These are phyloP conservation scores for Pleurotus cornucopiae DNA, from an alignment of 768 basidiomycete species.

Conservation along the genomic window DNA sequence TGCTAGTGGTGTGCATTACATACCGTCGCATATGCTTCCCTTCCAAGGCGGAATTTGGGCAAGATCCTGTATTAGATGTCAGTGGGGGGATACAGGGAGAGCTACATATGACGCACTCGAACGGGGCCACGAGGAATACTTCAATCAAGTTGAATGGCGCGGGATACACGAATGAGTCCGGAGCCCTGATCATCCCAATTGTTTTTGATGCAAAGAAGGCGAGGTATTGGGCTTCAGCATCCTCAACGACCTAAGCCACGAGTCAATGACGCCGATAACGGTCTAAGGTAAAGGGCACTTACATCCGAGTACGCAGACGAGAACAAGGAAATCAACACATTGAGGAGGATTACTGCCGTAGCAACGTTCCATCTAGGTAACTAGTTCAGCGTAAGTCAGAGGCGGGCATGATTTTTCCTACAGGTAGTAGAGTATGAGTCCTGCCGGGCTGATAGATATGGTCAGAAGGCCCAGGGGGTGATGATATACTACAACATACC, in stretches of 20 bases:
- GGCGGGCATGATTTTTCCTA: conserved; percentile 28
- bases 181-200: conserved; percentile 78
- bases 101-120: conserved; percentile 60
- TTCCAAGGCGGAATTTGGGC: conserved; percentile 38
- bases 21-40: conserved; percentile 57
- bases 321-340: conserved; percentile 94
- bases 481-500: conserved; percentile 24
- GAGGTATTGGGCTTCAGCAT: conserved; percentile 88
- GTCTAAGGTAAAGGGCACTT: conserved; percentile 17
- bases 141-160: conserved; percentile 93
- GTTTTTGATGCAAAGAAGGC: conserved; percentile 90
- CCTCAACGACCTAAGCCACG: conserved; percentile 57
- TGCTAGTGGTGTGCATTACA: neutral
- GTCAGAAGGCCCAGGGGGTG: neutral
- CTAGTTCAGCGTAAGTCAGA: neutral
- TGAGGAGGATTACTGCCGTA: conserved; percentile 81
- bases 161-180: conserved; percentile 83
- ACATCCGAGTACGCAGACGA: conserved; percentile 90
- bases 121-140: conserved; percentile 71
- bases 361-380: conserved; percentile 71
- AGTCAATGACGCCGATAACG: neutral
- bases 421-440: conserved; percentile 78
- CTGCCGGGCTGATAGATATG: conserved; percentile 36
- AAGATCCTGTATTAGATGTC: conserved; percentile 29
- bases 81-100: neutral